phyloP scores from a whole-genome alignment of 129 eudicot species.

The Oenanthe sinensis region DNA sequence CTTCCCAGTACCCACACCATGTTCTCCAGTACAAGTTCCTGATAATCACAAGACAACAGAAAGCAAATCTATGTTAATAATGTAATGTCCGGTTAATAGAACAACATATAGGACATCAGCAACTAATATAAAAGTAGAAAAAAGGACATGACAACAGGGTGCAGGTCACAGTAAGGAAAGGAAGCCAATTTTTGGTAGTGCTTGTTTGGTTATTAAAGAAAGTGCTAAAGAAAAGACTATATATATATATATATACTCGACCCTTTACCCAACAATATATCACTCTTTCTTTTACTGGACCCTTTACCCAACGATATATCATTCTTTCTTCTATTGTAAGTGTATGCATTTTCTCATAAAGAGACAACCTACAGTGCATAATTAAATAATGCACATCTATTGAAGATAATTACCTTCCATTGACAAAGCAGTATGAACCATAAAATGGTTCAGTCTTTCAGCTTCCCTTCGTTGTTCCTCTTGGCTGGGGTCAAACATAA shows the following conservation, averaged over 20 bases:
- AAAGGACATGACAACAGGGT: not conserved
- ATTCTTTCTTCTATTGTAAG: not conserved
- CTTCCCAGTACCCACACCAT: slow-evolving; percentile 96
- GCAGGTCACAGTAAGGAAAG: not conserved
- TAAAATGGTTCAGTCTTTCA: slow-evolving; percentile 72
- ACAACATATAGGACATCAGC: not conserved
- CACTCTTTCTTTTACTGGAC: not conserved
- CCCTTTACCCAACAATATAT: not conserved
- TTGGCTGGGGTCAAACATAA: slow-evolving; percentile 63
- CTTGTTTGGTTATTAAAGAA: not conserved
- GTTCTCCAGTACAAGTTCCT: slow-evolving; percentile 98
- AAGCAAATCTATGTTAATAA: not conserved
- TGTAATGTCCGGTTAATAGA: not conserved
- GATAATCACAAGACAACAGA: slow-evolving; percentile 1
- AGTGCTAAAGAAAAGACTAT: not conserved
- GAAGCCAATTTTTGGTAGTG: not conserved
- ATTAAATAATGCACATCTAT: not conserved
- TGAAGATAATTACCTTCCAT: slow-evolving; percentile 65
- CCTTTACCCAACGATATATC: not conserved
- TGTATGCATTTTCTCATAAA: not conserved
- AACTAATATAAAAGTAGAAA: not conserved
- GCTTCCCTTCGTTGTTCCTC: slow-evolving; percentile 84
- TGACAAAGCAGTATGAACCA: slow-evolving; percentile 83
- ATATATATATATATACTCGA: not conserved
- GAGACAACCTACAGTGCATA: not conserved